Conservation (phyloP, 2,329 filamentous ascomycete genomes). For the Ceratocystis papillata region DNA sequence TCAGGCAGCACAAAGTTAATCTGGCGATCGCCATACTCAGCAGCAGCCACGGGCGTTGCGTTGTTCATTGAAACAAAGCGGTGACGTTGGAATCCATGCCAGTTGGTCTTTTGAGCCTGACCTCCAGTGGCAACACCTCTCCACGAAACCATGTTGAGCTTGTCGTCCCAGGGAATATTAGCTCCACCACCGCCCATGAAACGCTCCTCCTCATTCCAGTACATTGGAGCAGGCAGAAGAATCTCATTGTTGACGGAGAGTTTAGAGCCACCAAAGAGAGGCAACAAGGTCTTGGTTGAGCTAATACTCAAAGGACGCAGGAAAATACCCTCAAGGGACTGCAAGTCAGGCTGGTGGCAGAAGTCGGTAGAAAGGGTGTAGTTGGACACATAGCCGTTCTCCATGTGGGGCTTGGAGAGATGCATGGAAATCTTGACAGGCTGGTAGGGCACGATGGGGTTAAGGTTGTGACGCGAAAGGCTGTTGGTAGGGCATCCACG, state of each 20-base stretch:
- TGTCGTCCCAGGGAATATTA: conserved; percentile 47
- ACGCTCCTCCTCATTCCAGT: conserved; percentile 52
- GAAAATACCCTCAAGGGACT: conserved; percentile 53
- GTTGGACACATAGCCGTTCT: conserved; percentile 50
- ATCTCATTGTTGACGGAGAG: conserved; percentile 60
- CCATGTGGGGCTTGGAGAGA: conserved; percentile 40
- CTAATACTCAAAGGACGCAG: conserved; percentile 49
- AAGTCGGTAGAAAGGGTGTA: conserved; percentile 50
- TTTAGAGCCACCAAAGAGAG: conserved; percentile 60
- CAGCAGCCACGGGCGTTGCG: conserved; percentile 43
- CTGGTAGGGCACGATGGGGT: conserved; percentile 37
- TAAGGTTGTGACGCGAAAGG: conserved; percentile 41
- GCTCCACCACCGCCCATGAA: conserved; percentile 48
- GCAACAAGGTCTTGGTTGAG: conserved; percentile 48
- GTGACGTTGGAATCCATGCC: conserved; percentile 64
- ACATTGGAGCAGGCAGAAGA: conserved; percentile 57
- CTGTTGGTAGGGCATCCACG: conserved; percentile 54
- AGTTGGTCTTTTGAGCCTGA: conserved; percentile 48
- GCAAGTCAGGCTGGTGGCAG: conserved; percentile 55
- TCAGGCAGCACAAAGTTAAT: conserved; percentile 46
- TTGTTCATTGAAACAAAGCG: conserved; percentile 67
- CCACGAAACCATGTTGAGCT: conserved; percentile 47
- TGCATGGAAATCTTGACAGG: conserved; percentile 38
- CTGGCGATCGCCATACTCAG: conserved; percentile 38
- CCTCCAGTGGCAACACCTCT: conserved; percentile 58